Percentiles rank a stretch among this genome's conserved stretches.
phyloP scores from a whole-genome alignment of 768 basidiomycete species.

The Dentipellis sp. region DNA sequence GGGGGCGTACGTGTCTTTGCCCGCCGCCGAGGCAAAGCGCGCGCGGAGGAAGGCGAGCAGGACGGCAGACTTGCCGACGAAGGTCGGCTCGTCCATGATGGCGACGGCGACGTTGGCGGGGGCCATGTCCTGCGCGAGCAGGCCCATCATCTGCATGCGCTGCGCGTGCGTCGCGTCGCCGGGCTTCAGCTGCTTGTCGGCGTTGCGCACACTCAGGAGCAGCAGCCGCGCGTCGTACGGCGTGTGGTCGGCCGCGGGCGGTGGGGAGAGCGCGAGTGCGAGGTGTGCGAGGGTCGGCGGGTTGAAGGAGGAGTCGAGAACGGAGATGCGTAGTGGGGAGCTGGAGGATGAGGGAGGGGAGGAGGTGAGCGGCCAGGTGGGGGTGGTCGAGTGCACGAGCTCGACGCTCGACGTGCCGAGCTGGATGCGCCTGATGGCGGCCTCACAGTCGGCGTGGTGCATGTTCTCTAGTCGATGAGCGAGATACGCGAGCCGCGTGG shows the following conservation, averaged over 20 bases:
- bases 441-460: not conserved
- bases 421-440: not conserved
- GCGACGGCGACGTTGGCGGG: conserved; percentile 59
- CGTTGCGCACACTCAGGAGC: conserved; percentile 78
- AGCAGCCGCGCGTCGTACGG: conserved; percentile 67
- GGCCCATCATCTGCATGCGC: conserved; percentile 79
- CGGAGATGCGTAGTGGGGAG: conserved; percentile 41
- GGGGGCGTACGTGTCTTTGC: not conserved
- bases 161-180: conserved; percentile 71
- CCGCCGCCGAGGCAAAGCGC: conserved; percentile 18
- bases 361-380: not conserved
- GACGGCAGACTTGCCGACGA: conserved; percentile 68
- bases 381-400: not conserved
- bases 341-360: not conserved
- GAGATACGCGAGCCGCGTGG: too few relatives aligned
- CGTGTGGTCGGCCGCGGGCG: conserved; percentile 6
- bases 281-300: conserved; percentile 84
- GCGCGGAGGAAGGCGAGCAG: conserved; percentile 43
- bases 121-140: conserved; percentile 44
- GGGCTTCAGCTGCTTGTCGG: conserved; percentile 66
- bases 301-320: conserved; percentile 92
- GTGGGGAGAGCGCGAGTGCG: conserved; percentile 42
- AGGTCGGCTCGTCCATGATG: conserved; percentile 81
- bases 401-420: not conserved
- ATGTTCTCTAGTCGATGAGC: not conserved